Base-by-base conservation (phyloP, 2,329 filamentous ascomycete genomes). In the Tolypocladium tropicale region DNA sequence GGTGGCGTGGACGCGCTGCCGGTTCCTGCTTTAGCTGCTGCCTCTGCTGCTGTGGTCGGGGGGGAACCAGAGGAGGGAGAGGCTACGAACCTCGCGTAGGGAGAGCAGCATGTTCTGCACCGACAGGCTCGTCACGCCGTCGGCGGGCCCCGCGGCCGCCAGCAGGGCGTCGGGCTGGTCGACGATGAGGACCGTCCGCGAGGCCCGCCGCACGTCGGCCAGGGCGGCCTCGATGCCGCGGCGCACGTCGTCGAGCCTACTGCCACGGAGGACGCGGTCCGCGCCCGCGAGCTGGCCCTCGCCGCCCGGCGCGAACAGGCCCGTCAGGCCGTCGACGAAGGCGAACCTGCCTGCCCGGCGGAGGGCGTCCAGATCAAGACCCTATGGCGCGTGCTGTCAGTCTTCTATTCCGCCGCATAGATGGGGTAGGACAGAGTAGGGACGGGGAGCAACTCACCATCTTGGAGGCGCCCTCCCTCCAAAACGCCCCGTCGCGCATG, bases 401-500 rank as follows among this genome's bases (percentile, higher is more conserved):
- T 32, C 9, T 16, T 28, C 2, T 23, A n/a, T 6, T 39, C 37
- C 21, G 37, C 37, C 14, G 5, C n/a, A n/a, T n/a, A n/a, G n/a
- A n/a, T n/a, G n/a, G n/a, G 32, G 41, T 21, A 28, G 49, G 51
- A 46, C 30, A 51, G 52, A 34, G n/a, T n/a, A 23, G 1, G 43
- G 25, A 18, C 25, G 28, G 25, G 25, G 16, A 37, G 3, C 6
- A 46, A 61, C 63, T 58, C 55, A 89, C 87, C 65, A 90, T 70
- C 69, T 85, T 85, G 54, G 82, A 79, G 2, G 79, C 80, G 53
- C 89, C 86, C 3, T 85, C 81, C 59, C 76, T 84, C 90, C 91
- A 96, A 67, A 95, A 95, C 1, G 80, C 75, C 60, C 80, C 81
- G 64, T 93, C 87, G 58, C 89, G 80, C 71, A 95, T 74, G 72